Conservation (phyloP, 805 yeast species). For the Pichia ethanolica region DNA sequence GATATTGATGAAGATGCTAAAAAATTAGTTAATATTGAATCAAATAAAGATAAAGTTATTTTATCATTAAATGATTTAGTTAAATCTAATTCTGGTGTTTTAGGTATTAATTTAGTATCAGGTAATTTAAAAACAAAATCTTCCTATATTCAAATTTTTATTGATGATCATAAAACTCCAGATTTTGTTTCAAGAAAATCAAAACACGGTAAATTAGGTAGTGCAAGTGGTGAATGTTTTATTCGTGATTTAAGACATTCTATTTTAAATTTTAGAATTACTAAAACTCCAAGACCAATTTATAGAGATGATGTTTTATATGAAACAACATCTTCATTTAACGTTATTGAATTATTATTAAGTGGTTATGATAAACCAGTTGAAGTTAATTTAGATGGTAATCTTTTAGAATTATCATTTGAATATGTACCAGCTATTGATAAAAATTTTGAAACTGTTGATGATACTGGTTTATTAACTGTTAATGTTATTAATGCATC, state of each 20-base stretch:
- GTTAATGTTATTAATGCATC: slow-evolving; percentile 52
- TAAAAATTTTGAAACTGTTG: slow-evolving; percentile 45
- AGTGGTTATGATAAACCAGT: slow-evolving; percentile 41
- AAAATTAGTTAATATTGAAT: slow-evolving; percentile 21
- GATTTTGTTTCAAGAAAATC: slow-evolving; percentile 45
- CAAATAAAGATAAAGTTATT: slow-evolving; percentile 33
- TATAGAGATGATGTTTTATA: slow-evolving; percentile 41
- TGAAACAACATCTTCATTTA: slow-evolving; percentile 43
- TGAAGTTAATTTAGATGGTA: slow-evolving; percentile 35
- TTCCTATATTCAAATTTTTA: slow-evolving; percentile 46
- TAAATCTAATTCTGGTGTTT: slow-evolving; percentile 53
- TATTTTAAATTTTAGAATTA: slow-evolving; percentile 45
- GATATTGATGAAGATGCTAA: slow-evolving; percentile 32
- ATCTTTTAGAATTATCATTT: slow-evolving; percentile 38
- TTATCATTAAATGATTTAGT: slow-evolving; percentile 46
- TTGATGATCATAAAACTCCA: slow-evolving; percentile 62
- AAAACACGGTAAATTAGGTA: slow-evolving; percentile 35
- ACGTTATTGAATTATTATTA: slow-evolving; percentile 48
- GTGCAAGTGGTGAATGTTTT: slow-evolving; percentile 51
- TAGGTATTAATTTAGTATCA: slow-evolving; percentile 44
- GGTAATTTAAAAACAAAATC: slow-evolving; percentile 44
- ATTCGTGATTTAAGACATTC: slow-evolving; percentile 67
- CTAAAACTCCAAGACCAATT: slow-evolving; percentile 43
- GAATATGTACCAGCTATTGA: slow-evolving; percentile 59
- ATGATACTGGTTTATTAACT: slow-evolving; percentile 59